A percentile compares a stretch with the other conserved stretches of the same genome.
Evolutionary conservation across 768 basidiomycete genomes (phyloP).

Genomic region (Xerocomellus intermedius): DNA sequence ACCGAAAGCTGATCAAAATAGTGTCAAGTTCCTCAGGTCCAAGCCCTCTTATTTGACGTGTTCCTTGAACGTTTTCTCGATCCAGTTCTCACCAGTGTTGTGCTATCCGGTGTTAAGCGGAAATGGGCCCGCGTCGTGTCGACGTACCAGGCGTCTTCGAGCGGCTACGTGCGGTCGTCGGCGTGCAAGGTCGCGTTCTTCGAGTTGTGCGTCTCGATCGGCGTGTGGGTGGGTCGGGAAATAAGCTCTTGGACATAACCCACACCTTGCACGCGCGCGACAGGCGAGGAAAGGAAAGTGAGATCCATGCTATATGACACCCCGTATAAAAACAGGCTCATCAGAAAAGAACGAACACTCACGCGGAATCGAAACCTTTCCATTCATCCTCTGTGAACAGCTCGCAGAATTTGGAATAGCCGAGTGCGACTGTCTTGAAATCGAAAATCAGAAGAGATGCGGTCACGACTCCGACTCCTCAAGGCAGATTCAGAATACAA

Average conservation of each 20-base stretch:
- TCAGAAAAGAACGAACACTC: slow-evolving; percentile 24
- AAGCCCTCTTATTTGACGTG: too few relatives aligned
- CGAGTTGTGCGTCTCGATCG: slow-evolving; percentile 67
- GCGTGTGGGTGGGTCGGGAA: slow-evolving; percentile 76
- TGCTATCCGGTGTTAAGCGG: too few relatives aligned
- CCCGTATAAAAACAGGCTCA: not conserved
- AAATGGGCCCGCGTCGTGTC: slow-evolving; percentile 91
- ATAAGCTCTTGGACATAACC: slow-evolving; percentile 84
- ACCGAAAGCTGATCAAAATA: too few relatives aligned
- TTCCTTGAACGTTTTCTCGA: too few relatives aligned
- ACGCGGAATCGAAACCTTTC: slow-evolving; percentile 90
- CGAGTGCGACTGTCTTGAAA: slow-evolving; percentile 87
- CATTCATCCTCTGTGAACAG: slow-evolving; percentile 91
- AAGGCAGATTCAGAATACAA: too few relatives aligned
- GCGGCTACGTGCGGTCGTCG: slow-evolving; percentile 65
- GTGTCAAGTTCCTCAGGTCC: too few relatives aligned
- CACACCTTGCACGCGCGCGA: slow-evolving; percentile 72
- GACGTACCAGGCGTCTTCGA: slow-evolving; percentile 72
- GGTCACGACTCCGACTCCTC: too few relatives aligned
- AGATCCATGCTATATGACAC: slow-evolving; percentile 17
- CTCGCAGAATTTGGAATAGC: slow-evolving; percentile 84
- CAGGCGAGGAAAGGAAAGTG: slow-evolving; percentile 59
- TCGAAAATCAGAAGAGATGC: too few relatives aligned
- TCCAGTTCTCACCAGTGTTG: too few relatives aligned
- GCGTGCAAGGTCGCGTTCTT: slow-evolving; percentile 82